phyloP scores from a whole-genome alignment of 2,329 filamentous ascomycete species.

The Colletotrichum spaethianum region DNA sequence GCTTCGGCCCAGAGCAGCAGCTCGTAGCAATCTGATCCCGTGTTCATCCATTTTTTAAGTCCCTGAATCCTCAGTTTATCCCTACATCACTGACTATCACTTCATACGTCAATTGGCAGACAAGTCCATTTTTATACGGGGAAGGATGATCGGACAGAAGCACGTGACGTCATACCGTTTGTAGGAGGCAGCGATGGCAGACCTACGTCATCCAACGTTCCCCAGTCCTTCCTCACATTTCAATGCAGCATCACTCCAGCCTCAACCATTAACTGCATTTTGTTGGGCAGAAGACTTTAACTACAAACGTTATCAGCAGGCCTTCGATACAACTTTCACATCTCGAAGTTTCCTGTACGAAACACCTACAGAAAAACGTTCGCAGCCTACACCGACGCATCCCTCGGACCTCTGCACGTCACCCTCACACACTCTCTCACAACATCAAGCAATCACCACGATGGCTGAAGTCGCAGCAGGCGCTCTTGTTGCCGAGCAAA shows the following conservation, averaged over 20 bases:
- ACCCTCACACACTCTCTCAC: neutral
- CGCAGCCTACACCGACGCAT: neutral
- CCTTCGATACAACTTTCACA: neutral
- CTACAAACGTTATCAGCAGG: neutral
- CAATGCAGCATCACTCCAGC: slow-evolving; percentile 4
- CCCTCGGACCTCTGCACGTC: neutral
- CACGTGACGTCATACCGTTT: slow-evolving; percentile 38
- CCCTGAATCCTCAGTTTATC: neutral
- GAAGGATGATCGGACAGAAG: neutral
- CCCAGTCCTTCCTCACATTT: slow-evolving; percentile 22
- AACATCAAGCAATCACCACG: neutral
- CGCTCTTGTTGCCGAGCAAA: slow-evolving; percentile 56
- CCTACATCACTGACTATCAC: too few species aligned
- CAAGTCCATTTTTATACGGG: neutral
- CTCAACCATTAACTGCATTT: slow-evolving; percentile 8
- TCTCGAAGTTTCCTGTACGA: too few species aligned
- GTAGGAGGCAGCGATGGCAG: neutral
- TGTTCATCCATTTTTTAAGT: neutral
- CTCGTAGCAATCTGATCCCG: neutral
- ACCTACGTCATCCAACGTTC: slow-evolving; percentile 39
- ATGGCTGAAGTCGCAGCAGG: slow-evolving; percentile 58
- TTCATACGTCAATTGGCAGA: neutral
- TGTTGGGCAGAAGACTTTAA: slow-evolving; percentile 9
- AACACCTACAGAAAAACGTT: neutral
- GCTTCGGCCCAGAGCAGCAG: neutral